Percentiles rank a stretch among this genome's conserved stretches.
phyloP scores from a whole-genome alignment of 352 stramenopile species.

The Phytopythium kandeliae region DNA sequence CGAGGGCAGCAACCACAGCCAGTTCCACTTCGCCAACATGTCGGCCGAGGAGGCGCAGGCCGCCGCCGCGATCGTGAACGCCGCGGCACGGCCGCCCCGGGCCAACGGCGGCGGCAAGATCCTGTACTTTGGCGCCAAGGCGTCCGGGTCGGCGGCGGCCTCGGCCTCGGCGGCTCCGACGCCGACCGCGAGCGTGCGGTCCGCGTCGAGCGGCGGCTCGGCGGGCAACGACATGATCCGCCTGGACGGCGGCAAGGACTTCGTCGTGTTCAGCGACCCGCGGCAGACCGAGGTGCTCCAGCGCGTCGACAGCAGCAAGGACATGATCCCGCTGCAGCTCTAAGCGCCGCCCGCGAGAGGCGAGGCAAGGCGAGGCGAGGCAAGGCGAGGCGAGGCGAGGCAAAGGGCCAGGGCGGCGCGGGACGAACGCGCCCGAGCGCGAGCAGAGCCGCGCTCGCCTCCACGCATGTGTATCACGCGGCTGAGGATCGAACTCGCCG shows the following conservation, averaged over 20 bases:
- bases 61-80: slow-evolving; percentile 9
- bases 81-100: slow-evolving; percentile 3
- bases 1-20: slow-evolving; percentile 25
- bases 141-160: too few species aligned
- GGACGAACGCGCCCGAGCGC: too few species aligned
- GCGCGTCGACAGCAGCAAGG: slow-evolving; percentile 20
- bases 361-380: too few species aligned
- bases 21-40: slow-evolving; percentile 24
- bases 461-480: too few species aligned
- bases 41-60: slow-evolving; percentile 12
- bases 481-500: slow-evolving; percentile 9
- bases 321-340: slow-evolving; percentile 58
- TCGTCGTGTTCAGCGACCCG: slow-evolving; percentile 39
- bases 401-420: too few species aligned
- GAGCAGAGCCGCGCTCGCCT: too few species aligned
- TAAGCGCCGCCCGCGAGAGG: slow-evolving; percentile 8
- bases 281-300: slow-evolving; percentile 8
- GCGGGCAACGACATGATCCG: slow-evolving; percentile 28
- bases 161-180: too few species aligned
- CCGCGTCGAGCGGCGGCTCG: slow-evolving; percentile 2
- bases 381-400: too few species aligned
- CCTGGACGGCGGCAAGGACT: slow-evolving; percentile 19
- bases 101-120: slow-evolving; percentile 3
- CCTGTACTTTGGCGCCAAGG: slow-evolving; percentile 1
- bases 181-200: too few species aligned